Evolutionary conservation across 768 basidiomycete species (phyloP).

Genomic region (Suillus alpinus): DNA sequence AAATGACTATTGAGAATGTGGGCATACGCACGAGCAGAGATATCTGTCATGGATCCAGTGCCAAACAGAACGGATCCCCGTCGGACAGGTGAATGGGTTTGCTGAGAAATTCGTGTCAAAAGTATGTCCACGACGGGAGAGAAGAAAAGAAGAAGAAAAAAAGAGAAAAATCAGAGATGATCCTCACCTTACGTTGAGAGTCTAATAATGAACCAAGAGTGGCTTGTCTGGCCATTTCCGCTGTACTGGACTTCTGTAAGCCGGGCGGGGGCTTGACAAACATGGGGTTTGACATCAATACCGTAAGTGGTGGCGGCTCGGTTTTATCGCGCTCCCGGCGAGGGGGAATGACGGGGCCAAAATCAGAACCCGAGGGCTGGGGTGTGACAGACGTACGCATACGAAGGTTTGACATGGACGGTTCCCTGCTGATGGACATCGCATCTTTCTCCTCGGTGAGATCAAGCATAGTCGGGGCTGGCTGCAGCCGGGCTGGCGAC

Average conservation of each 20-base stretch:
- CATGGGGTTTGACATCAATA: conserved; percentile 61
- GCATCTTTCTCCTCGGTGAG: conserved; percentile 22
- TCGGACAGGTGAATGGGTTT: conserved; percentile 50
- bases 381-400: conserved; percentile 73
- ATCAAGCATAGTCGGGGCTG: conserved; percentile 35
- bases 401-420: conserved; percentile 49
- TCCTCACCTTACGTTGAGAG: conserved; percentile 52
- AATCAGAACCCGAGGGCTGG: conserved; percentile 46
- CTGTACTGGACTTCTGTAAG: conserved; percentile 19
- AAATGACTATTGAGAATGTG: conserved; percentile 6
- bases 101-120: conserved; percentile 8
- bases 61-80: conserved; percentile 54
- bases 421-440: conserved; percentile 30
- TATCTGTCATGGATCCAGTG: conserved; percentile 33
- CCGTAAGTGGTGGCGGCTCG: conserved; percentile 66
- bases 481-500: conserved; percentile 18
- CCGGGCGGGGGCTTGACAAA: conserved; percentile 62
- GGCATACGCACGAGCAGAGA: conserved; percentile 29
- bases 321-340: conserved; percentile 50
- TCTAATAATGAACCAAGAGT: conserved; percentile 62
- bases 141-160: not conserved
- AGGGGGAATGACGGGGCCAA: conserved; percentile 40
- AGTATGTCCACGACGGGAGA: not conserved
- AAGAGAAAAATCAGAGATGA: not conserved
- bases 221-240: conserved; percentile 31